Evolutionary conservation across 1,284 basidiomycete species (phyloP).

Genomic region (Sporisorium exsertum): DNA sequence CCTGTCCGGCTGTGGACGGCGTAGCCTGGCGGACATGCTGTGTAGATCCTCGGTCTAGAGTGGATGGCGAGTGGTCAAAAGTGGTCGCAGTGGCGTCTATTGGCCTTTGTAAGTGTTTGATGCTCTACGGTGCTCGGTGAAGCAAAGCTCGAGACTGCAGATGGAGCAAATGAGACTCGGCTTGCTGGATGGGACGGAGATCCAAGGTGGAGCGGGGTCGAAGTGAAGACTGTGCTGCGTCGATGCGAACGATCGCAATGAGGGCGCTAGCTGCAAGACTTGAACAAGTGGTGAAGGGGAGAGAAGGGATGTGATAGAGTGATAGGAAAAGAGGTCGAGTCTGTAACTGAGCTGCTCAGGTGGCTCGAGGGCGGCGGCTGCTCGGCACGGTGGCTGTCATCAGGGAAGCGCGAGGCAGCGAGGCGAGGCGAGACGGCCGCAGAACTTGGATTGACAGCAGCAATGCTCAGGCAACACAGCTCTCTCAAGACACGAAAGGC

Average conservation of each 20-base stretch:
- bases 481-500: too few species aligned
- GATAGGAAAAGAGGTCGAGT: not conserved
- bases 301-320: not conserved
- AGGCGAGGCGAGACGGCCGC: not conserved
- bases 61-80: not conserved
- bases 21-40: conserved; percentile 30
- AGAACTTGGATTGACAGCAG: too few species aligned
- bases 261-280: too few species aligned
- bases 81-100: not conserved
- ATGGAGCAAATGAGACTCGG: not conserved
- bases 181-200: not conserved
- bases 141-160: not conserved
- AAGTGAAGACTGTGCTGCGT: not conserved
- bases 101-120: not conserved
- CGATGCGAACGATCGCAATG: not conserved
- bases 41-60: not conserved
- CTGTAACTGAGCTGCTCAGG: not conserved
- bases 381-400: not conserved
- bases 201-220: not conserved
- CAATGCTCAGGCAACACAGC: too few species aligned
- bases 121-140: not conserved
- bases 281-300: not conserved
- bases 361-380: not conserved
- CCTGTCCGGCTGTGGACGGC: conserved; percentile 37
- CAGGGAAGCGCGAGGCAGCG: not conserved